Evolutionary conservation across 257 asterid species (phyloP).

Genomic region (Coffea canephora): DNA sequence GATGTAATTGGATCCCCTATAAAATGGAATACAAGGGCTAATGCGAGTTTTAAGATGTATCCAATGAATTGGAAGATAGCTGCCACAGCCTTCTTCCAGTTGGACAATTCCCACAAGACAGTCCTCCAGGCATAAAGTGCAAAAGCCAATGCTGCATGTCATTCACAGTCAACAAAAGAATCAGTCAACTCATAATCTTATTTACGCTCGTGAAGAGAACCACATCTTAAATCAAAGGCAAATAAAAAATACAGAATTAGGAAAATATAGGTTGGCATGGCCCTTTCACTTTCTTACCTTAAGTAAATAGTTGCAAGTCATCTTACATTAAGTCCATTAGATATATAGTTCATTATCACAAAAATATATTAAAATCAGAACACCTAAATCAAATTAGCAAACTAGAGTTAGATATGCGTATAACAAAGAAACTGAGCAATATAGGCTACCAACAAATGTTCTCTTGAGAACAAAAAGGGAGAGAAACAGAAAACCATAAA

Average conservation of each 20-base stretch:
- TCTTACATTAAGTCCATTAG: not conserved
- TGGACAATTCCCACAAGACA: slow-evolving; percentile 81
- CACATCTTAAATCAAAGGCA: not conserved
- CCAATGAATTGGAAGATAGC: slow-evolving; percentile 36
- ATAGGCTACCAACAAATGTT: not conserved
- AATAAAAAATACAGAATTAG: not conserved
- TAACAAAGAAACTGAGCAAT: not conserved
- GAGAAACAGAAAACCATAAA: not conserved
- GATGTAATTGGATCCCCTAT: slow-evolving; percentile 67
- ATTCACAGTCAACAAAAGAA: slow-evolving; percentile 1
- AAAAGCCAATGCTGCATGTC: slow-evolving; percentile 60
- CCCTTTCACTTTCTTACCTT: not conserved
- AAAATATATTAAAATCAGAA: not conserved
- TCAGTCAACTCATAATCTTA: not conserved
- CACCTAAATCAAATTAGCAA: not conserved
- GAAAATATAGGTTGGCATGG: not conserved
- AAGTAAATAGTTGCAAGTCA: not conserved
- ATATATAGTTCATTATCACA: not conserved
- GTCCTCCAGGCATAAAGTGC: slow-evolving; percentile 77
- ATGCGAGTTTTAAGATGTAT: slow-evolving; percentile 47
- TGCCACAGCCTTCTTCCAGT: slow-evolving; percentile 51
- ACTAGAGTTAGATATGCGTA: not conserved
- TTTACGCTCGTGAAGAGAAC: not conserved
- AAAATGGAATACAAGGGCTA: slow-evolving; percentile 56
- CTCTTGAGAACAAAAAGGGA: not conserved